These are phyloP conservation scores for Mucor saturninus DNA, from an alignment of 371 early-diverging fungal genomes.

Conservation along the genomic window DNA sequence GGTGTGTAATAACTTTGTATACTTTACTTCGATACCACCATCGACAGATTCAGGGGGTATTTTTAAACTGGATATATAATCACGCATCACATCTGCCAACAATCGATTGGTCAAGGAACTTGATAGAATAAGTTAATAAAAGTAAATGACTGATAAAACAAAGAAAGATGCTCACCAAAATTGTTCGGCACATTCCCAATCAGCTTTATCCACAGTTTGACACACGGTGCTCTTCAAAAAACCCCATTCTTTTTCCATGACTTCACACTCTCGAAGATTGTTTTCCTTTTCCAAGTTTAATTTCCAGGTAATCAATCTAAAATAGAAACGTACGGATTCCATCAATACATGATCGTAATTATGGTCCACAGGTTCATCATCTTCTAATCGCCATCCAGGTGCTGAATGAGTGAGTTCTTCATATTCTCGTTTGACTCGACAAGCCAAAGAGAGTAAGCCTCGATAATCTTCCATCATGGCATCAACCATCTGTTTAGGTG, in stretches of 20 bases:
- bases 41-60: slow-evolving; percentile 45
- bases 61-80: slow-evolving; percentile 54
- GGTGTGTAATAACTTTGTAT: slow-evolving; percentile 66
- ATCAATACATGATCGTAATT: slow-evolving; percentile 77
- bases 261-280: slow-evolving; percentile 75
- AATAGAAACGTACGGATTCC: slow-evolving; percentile 78
- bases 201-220: slow-evolving; percentile 73
- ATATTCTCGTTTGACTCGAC: slow-evolving; percentile 73
- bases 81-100: slow-evolving; percentile 51
- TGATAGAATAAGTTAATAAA: not conserved
- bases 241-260: slow-evolving; percentile 84
- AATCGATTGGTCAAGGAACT: slow-evolving; percentile 55
- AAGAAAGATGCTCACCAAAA: slow-evolving; percentile 60
- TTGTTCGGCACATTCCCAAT: slow-evolving; percentile 76
- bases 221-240: slow-evolving; percentile 70
- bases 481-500: slow-evolving; percentile 75
- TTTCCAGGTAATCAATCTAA: slow-evolving; percentile 77
- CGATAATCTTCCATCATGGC: slow-evolving; percentile 84
- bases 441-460: slow-evolving; percentile 72
- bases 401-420: slow-evolving; percentile 66
- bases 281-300: slow-evolving; percentile 59
- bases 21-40: slow-evolving; percentile 59
- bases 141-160: not conserved
- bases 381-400: slow-evolving; percentile 73
- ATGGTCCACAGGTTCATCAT: slow-evolving; percentile 55